Base-by-base conservation (phyloP, 2,329 filamentous ascomycete species). In the Meredithiella fracta region DNA sequence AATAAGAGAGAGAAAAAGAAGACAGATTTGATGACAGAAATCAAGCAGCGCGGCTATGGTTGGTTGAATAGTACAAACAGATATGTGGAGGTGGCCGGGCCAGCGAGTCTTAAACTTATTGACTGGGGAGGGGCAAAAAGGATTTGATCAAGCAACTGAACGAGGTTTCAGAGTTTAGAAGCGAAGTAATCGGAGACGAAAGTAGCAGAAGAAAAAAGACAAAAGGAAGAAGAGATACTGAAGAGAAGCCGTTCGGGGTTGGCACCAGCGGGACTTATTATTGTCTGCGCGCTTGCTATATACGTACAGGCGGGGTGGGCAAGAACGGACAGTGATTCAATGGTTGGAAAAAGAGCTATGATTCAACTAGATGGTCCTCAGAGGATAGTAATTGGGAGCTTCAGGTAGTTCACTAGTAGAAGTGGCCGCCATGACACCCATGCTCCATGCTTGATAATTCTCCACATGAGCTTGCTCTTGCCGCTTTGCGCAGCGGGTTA, bases 21-120 rank as follows among this genome's bases (percentile, higher is more conserved):
- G 53, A 51, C 31, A 26, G 26, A 51, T 31, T 17, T 29, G 22
- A 53, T 34, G 51, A 23, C 34, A 29, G 26, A 52, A 22, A 52
- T 51, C 34, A 34, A 59, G 54, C 23, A 56, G 57, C 44, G 57
- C 37, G 53, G 51, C 44, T 58, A 56, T 42, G 51, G 38, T 52
- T 52, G 54, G 44, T 55, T 51, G 44, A 23, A 17, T 49, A 20
- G 3, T 17, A 49, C 44, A 22, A 47, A 23, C 52, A 53, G 37
- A 31, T 31, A 50, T 50, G 55, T 56, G 54, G 54, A 56, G 51
- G 54, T 37, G 49, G 55, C 50, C 40, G 51, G 42, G 38, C 51
- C 40, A 54, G 51, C 44, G 25, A 47, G 26, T 25, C 53, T 52
- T 47, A 23, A 49, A 49, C 42, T 53, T 53, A 38, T 54, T 51